Base-by-base conservation (phyloP, 148 eudicot genomes). In the Agrostemma githago region DNA sequence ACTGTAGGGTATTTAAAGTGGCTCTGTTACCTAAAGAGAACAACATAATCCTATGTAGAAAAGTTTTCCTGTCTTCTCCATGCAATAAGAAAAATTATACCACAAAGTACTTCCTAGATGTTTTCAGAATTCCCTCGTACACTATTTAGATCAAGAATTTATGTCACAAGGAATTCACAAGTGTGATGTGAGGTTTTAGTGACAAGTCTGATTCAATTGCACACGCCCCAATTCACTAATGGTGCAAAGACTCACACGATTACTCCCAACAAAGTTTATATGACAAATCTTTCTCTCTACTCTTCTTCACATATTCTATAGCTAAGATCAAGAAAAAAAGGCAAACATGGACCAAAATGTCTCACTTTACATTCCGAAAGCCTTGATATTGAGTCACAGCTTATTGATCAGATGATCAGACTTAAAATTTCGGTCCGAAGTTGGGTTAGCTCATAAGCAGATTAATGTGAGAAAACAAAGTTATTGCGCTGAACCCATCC, bases 361-460 rank as follows among this genome's bases (percentile, higher is more conserved):
- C 63, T 60, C 20, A 17, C 63, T 20, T 20, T 60, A n/a, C 37
- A 20, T 60, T 60, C 10, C 5, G 56, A 60, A 60, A 60, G 2
- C 26, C 20, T n/a, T 60, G 40, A 62, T 3, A 62, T 62, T 62
- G 41, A 62, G 40, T 26, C 39, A 4, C 12, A 62, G 40, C 40
- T 34, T 4, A 5, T 26, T 12, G 66, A 62, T 26, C 4, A 62
- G 66, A 62, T 20, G 2, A 9, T 62, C 66, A 21, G 66, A 26
- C 9, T 34, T 62, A 21, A 21, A 16, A 8, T 62, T 8, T 62
- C 40, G 34, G 66, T 62, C 11, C 40, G 40, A 16, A 11, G 40
- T 62, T 62, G 66, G 66, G 41, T 62, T 62, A 62, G 66, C 39
- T 14, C 39, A 60, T 60, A n/a, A 12, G 34, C 26, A 51, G 56